Evolutionary conservation across 148 eudicot species (phyloP).

Genomic region (Euryodendron excelsum): DNA sequence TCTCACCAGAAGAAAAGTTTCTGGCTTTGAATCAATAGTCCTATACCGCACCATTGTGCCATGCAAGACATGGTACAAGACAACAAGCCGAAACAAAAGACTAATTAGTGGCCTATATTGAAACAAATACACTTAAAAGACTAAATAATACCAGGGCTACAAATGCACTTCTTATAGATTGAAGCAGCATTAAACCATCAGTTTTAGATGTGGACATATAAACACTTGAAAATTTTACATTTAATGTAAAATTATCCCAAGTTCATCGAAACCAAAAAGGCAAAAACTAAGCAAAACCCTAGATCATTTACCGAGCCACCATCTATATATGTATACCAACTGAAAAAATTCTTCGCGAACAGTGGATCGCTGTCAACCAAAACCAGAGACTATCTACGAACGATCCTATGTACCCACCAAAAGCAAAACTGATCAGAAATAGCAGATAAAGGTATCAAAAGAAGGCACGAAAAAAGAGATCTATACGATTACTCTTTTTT

Average conservation of each 20-base stretch:
- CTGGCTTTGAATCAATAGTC: too few relatives aligned
- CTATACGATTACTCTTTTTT: conserved; percentile 13
- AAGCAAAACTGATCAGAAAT: conserved; percentile 7
- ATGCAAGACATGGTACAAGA: too few relatives aligned
- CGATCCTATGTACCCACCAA: conserved; percentile 13
- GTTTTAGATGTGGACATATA: not conserved
- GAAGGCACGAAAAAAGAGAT: not conserved
- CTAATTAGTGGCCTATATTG: too few relatives aligned
- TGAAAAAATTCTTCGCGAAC: not conserved
- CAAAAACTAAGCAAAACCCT: not conserved
- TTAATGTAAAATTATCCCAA: not conserved
- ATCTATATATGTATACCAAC: not conserved
- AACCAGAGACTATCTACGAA: conserved; percentile 11
- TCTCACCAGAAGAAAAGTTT: too few relatives aligned
- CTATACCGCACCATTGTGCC: too few relatives aligned
- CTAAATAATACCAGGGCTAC: not conserved
- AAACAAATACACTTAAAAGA: not conserved
- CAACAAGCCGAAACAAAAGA: too few relatives aligned
- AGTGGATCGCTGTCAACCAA: not conserved
- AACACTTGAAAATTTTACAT: not conserved
- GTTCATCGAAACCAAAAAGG: conserved; percentile 1
- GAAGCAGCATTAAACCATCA: conserved; percentile 13
- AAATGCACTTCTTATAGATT: conserved; percentile 1
- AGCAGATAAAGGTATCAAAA: not conserved
- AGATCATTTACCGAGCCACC: conserved; percentile 8